Evolutionary conservation across 139 green algal genomes (phyloP).

Genomic region (Haematococcus sp.): DNA sequence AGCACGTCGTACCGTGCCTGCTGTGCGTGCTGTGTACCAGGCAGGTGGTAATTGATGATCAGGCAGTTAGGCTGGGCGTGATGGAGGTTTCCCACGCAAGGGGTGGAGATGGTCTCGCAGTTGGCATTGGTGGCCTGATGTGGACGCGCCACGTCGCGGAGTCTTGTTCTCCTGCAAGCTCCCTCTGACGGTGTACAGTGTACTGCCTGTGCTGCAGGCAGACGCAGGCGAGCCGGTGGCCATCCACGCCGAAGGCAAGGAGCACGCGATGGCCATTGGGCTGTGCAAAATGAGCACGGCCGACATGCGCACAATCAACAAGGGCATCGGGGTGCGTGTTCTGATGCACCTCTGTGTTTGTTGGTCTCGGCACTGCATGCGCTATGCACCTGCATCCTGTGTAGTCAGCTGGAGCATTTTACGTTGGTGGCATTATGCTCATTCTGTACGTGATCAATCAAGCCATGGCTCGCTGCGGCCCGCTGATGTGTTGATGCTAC

Average conservation of each 20-base stretch:
- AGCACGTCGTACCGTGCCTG: too few species aligned
- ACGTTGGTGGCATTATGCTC: not conserved
- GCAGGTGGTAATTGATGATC: too few species aligned
- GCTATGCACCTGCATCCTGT: not conserved
- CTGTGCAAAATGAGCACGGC: constrained; percentile 89
- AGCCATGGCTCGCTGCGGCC: too few species aligned
- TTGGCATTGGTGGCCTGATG: not conserved
- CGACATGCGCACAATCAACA: constrained; percentile 70
- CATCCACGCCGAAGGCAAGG: constrained; percentile 86
- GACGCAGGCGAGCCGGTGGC: constrained; percentile 69
- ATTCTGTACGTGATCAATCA: not conserved
- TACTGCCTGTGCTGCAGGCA: constrained; percentile 38
- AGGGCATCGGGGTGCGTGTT: constrained; percentile 73
- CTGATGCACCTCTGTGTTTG: not conserved
- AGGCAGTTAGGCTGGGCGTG: too few species aligned
- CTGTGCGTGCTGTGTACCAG: too few species aligned
- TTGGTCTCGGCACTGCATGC: not conserved
- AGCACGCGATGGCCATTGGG: constrained; percentile 92
- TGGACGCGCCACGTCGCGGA: not conserved
- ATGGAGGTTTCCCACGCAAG: too few species aligned
- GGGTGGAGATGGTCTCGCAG: too few species aligned
- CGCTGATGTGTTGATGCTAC: too few species aligned
- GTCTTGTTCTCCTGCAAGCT: too few species aligned
- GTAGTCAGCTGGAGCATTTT: not conserved
- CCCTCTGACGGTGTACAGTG: not conserved